phyloP scores from a whole-genome alignment of 2,329 filamentous ascomycete genomes.

The Madurella mycetomatis region DNA sequence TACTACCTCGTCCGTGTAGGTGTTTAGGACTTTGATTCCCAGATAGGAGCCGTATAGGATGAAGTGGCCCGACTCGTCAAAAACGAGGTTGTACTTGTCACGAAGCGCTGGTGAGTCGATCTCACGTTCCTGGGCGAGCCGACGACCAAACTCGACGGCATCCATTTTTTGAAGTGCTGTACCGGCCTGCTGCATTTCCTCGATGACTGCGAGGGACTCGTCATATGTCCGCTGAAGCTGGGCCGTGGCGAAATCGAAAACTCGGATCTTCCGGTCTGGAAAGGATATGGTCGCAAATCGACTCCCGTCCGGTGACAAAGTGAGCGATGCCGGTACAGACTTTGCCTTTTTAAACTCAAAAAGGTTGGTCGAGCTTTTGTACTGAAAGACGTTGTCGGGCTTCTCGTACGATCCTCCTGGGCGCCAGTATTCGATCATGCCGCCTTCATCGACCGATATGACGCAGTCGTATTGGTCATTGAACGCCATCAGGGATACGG shows the following conservation, averaged over 20 bases:
- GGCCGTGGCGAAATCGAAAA: slow-evolving; percentile 87
- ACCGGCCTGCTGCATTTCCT: slow-evolving; percentile 94
- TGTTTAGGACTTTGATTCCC: slow-evolving; percentile 94
- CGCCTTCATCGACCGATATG: slow-evolving; percentile 79
- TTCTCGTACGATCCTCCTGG: slow-evolving; percentile 80
- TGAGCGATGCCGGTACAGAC: slow-evolving; percentile 73
- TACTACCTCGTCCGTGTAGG: slow-evolving; percentile 85
- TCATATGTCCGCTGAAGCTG: slow-evolving; percentile 93
- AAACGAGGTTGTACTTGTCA: slow-evolving; percentile 77
- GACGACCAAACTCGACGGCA: slow-evolving; percentile 84
- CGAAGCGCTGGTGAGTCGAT: slow-evolving; percentile 66
- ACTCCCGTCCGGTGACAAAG: slow-evolving; percentile 78
- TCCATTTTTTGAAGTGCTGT: slow-evolving; percentile 78
- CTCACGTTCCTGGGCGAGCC: slow-evolving; percentile 81
- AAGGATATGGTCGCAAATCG: slow-evolving; percentile 88
- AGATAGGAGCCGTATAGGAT: slow-evolving; percentile 89
- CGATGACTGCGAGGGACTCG: slow-evolving; percentile 82
- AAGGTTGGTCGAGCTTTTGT: slow-evolving; percentile 89
- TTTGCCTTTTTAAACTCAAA: slow-evolving; percentile 98
- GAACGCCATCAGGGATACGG: slow-evolving; percentile 81
- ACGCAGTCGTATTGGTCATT: slow-evolving; percentile 88
- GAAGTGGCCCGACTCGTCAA: slow-evolving; percentile 95
- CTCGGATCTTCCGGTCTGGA: slow-evolving; percentile 84
- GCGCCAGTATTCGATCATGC: slow-evolving; percentile 97
- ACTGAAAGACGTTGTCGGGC: slow-evolving; percentile 83